Conservation (phyloP, 2,329 filamentous ascomycete species). For the Massarina eburnea region DNA sequence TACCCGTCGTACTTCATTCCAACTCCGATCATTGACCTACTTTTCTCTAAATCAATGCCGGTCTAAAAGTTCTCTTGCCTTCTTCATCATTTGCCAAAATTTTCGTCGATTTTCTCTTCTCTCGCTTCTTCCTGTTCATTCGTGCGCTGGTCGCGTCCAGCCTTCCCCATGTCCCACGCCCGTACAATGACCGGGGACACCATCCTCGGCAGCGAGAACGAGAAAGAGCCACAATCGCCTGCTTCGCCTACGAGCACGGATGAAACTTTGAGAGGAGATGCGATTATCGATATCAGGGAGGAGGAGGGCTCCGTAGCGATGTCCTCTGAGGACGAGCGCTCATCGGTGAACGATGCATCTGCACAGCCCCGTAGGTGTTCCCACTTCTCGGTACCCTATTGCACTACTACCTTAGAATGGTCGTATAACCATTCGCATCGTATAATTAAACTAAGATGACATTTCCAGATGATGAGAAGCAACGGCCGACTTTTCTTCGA, state of each 20-base stretch:
- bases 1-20: constrained; percentile 24
- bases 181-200: constrained; percentile 39
- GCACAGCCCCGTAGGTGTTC: constrained; percentile 38
- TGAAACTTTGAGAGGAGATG: constrained; percentile 32
- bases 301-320: constrained; percentile 14
- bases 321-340: constrained; percentile 14
- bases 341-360: constrained; percentile 18
- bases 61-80: constrained; percentile 13
- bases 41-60: constrained; percentile 17
- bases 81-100: constrained; percentile 5
- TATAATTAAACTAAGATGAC: not conserved
- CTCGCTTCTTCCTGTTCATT: constrained; percentile 5
- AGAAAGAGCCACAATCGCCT: constrained; percentile 27
- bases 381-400: too few relatives aligned
- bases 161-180: constrained; percentile 30
- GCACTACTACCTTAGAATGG: not conserved
- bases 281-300: constrained; percentile 33
- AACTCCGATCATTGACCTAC: constrained; percentile 21
- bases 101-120: constrained; percentile 11
- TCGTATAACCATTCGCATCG: not conserved
- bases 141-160: constrained; percentile 12
- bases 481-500: constrained; percentile 26
- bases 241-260: constrained; percentile 33
- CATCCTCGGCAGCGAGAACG: constrained; percentile 19
- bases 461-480: constrained; percentile 21